Conservation (phyloP, 805 yeast genomes). For the Pichia californica region DNA sequence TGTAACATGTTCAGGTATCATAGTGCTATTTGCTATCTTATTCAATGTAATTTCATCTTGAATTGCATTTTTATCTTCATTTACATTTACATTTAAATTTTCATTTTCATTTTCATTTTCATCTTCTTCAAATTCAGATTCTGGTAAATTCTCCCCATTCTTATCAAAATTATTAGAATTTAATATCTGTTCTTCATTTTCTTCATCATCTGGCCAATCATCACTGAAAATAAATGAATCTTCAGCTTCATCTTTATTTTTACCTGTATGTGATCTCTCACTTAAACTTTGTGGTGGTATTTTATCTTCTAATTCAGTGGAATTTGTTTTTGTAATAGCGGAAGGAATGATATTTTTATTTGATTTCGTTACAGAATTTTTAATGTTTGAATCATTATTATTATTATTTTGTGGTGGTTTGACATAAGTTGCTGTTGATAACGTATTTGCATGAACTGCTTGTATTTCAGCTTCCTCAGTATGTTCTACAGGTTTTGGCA, state of each 20-base stretch:
- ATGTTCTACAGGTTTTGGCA: not conserved
- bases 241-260: conserved; percentile 25
- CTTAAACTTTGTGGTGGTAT: no score
- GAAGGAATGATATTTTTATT: no score
- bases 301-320: no score
- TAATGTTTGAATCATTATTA: no score
- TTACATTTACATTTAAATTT: not conserved
- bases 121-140: conserved; percentile 25
- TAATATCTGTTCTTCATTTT: conserved; percentile 17
- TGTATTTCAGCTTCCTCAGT: not conserved
- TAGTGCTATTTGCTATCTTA: conserved; percentile 12
- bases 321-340: no score
- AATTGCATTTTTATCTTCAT: not conserved
- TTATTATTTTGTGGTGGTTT: no score
- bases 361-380: no score
- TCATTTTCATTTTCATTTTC: conserved; percentile 20
- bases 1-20: conserved; percentile 23
- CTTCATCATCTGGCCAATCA: conserved; percentile 28
- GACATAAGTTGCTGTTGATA: no score
- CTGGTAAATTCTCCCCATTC: conserved; percentile 10
- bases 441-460: not conserved
- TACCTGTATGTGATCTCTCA: no score
- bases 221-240: conserved; percentile 53
- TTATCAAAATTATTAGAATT: conserved; percentile 12
- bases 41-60: not conserved